Base-by-base conservation (phyloP, 129 eudicot species). In the Artemisia tridentata region DNA sequence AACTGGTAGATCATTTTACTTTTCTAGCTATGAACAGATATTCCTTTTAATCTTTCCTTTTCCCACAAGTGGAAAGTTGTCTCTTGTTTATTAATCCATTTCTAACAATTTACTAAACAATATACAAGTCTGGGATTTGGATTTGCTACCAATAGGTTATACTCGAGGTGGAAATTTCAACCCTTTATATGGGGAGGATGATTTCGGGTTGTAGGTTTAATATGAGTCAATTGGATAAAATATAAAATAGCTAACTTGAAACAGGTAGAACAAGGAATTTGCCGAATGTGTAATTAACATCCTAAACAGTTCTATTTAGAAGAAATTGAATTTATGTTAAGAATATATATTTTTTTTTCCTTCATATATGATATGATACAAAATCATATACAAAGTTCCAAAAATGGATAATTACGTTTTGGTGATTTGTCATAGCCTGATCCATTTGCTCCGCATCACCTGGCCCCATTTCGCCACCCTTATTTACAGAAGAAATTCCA, bases 1-100 rank as follows among this genome's bases (percentile, higher is more conserved):
- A 4, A 86, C 91, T 47, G 91, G 91, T 86, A 58, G 65, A 23
- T 51, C 25, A 2, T 34, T 61, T 70, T 60, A 13, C 17, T 41
- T 41, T 1, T 6, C 60, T 20, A 65, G 19, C 60, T 20, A 65
- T 34, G 34, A 16, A 72, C 8, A 55, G 7, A 14, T 63, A 41
- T 15, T 16, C 25, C 9, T 60, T 29, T 12, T 9, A 60, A 29
- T 58, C 41, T 12, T 58, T 21, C 3, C n/a, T 9, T 58, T 58
- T 10, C 11, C n/a, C 6, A 19, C 11, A 57, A 19, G 20, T 18
- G 19, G 59, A 57, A 21, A 61, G 15, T n/a, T 18, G 0, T 43
- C 0, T 45, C 5, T 43, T n/a, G 4, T 2, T 17, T 43, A 3
- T 64, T 0, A 5, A 29, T 23, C 5, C 10, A 14, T 63, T 38